Evolutionary conservation across 2,329 filamentous ascomycete genomes (phyloP).

Genomic region (Malbranchea zuffiana): DNA sequence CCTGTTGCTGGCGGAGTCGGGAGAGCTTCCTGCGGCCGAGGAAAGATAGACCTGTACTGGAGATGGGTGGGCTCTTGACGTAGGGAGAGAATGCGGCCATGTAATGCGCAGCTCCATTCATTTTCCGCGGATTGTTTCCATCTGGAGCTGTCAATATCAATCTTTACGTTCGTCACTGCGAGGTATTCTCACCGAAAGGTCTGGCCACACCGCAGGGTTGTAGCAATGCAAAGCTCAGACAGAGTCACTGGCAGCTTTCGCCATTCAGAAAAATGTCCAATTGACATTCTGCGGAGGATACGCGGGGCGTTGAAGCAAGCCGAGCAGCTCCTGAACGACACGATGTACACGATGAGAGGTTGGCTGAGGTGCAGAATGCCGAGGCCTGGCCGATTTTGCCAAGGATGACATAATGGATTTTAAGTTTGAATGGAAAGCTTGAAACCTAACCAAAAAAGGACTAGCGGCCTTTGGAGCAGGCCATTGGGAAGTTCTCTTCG

Average conservation of each 20-base stretch:
- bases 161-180: slow-evolving; percentile 2
- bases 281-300: slow-evolving; percentile 25
- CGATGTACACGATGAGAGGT: no score
- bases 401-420: no score
- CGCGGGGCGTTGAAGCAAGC: no score
- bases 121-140: slow-evolving; percentile 73
- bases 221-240: slow-evolving; percentile 85
- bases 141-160: slow-evolving; percentile 34
- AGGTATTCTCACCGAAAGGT: slow-evolving; percentile 55
- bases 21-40: slow-evolving; percentile 25
- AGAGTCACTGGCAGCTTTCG: slow-evolving; percentile 71
- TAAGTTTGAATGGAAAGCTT: no score
- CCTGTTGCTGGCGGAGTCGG: slow-evolving; percentile 28
- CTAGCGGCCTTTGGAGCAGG: no score
- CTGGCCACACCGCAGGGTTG: slow-evolving; percentile 85
- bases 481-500: no score
- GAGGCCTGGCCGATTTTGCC: no score
- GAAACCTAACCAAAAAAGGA: no score
- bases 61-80: slow-evolving; percentile 70
- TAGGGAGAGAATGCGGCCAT: slow-evolving; percentile 73
- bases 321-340: no score
- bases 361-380: no score
- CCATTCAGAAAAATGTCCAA: slow-evolving; percentile 60
- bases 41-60: slow-evolving; percentile 63
- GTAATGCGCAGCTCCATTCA: slow-evolving; percentile 83